These are phyloP conservation scores for Phytopythium boreale DNA, from an alignment of 352 stramenopile species.

Conservation along the genomic window DNA sequence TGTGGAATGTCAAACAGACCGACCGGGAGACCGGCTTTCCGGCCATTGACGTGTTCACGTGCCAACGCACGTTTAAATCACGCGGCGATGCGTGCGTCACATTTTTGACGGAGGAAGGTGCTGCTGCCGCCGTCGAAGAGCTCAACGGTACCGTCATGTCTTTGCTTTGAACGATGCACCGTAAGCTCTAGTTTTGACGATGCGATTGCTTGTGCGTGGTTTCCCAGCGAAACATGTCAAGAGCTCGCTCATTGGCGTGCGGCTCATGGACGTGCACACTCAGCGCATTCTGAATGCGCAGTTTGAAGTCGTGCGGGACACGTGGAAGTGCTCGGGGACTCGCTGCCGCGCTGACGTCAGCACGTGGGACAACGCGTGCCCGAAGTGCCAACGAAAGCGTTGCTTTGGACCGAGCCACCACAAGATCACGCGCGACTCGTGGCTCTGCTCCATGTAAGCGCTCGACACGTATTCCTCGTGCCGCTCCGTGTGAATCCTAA, in stretches of 20 bases:
- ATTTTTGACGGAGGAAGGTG: slow-evolving; percentile 36
- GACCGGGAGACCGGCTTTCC: slow-evolving; percentile 44
- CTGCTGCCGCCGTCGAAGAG: slow-evolving; percentile 45
- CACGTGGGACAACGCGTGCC: slow-evolving; percentile 56
- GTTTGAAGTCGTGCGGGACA: slow-evolving; percentile 37
- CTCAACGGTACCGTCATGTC: slow-evolving; percentile 47
- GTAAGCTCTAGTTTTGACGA: neutral
- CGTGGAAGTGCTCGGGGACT: slow-evolving; percentile 44
- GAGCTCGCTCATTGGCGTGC: slow-evolving; percentile 53
- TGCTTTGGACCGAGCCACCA: slow-evolving; percentile 49
- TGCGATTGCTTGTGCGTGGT: neutral
- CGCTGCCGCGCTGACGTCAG: slow-evolving; percentile 55
- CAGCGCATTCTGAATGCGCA: slow-evolving; percentile 44
- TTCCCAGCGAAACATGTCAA: slow-evolving; percentile 50
- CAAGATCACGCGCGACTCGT: slow-evolving; percentile 39
- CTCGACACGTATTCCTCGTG: neutral
- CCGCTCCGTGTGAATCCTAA: neutral
- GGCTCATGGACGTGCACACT: slow-evolving; percentile 38
- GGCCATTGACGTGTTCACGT: slow-evolving; percentile 47
- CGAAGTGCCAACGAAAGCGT: slow-evolving; percentile 41
- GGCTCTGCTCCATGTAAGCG: slow-evolving; percentile 71
- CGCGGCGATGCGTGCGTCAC: slow-evolving; percentile 53
- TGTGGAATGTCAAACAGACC: slow-evolving; percentile 22
- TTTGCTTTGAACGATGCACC: too few species aligned
- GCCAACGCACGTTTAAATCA: slow-evolving; percentile 43